Base-by-base conservation (phyloP, 2,329 filamentous ascomycete genomes). In the Alternaria sp. region DNA sequence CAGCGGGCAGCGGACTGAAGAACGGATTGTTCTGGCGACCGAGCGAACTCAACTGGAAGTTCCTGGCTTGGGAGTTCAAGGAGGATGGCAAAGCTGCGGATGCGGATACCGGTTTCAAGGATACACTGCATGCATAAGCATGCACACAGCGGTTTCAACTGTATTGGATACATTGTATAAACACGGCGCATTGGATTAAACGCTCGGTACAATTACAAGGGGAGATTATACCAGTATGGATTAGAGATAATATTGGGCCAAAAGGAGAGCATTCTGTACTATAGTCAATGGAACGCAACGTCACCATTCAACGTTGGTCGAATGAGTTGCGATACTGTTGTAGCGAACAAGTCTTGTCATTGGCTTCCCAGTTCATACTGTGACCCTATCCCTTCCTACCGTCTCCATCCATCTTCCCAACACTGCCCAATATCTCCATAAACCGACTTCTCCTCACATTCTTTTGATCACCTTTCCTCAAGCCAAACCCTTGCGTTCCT, bases 41-140 rank as follows among this genome's bases (percentile, higher is more conserved):
- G 58, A 84, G 85, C 70, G 91, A 94, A 81, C 82, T 95, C 73
- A 95, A 95, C 81, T 94, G 92, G 92, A 93, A 91, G 77, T 85
- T 94, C 76, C 81, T 94, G 73, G 90, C 89, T 54, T 94, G 91
- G 91, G 89, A 93, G 76, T 92, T 87, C 85, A 86, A 71, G 30
- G 64, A 66, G 52, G 66, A 71, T 1, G 68, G 59, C 18, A 51
- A 62, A 36, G 46, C 66, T n/a, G 34, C 44, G 6, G 49, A 65
- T n/a, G 36, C 44, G 12, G 38, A 43, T 20, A 48, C 57, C 26
- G 55, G 54, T 55, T 66, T 74, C 42, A 63, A 62, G 49, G 68
- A 74, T 57, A 69, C 67, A 28, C 44, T 78, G 51, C 75, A 78
- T 65, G 73, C 71, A 62, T 78, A 75, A 57, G 63, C 44, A 22